Conservation (phyloP, 1,284 basidiomycete genomes). For the Ganoderma lucidum region DNA sequence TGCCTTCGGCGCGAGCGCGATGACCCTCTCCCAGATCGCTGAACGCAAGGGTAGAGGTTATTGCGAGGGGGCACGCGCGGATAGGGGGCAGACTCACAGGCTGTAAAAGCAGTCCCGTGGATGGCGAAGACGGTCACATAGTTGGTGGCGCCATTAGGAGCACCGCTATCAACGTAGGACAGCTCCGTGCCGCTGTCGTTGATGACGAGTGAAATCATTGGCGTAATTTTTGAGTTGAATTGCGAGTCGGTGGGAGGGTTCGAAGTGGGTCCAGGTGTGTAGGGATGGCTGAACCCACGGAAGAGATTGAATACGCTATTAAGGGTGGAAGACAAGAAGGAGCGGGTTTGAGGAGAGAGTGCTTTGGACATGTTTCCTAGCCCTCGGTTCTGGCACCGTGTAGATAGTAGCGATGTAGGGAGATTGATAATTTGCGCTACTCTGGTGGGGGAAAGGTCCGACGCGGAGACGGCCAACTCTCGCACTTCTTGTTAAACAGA, state of each 20-base stretch:
- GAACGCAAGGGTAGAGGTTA: not conserved
- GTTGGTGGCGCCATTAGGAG: constrained; percentile 1
- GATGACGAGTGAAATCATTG: constrained; percentile 33
- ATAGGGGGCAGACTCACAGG: constrained; percentile 13
- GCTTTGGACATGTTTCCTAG: not conserved
- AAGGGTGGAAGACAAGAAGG: constrained; percentile 1
- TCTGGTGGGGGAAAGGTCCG: not conserved
- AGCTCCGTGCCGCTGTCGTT: constrained; percentile 23
- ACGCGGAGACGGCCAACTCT: not conserved
- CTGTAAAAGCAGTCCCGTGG: constrained; percentile 28
- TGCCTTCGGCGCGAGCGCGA: constrained; percentile 23
- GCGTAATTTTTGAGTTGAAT: not conserved
- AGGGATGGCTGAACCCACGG: not conserved
- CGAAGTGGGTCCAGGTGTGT: not conserved
- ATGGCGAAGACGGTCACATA: constrained; percentile 31
- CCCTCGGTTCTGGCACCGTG: not conserved
- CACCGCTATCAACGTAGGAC: constrained; percentile 29
- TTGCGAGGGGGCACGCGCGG: not conserved
- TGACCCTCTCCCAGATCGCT: constrained; percentile 29
- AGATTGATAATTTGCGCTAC: not conserved
- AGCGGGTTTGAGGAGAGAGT: not conserved
- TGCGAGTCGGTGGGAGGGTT: not conserved
- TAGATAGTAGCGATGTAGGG: not conserved
- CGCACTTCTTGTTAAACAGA: not conserved
- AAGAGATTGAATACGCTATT: not conserved